Base-by-base conservation (phyloP, 306 rosid species). In the Quercus dentata region DNA sequence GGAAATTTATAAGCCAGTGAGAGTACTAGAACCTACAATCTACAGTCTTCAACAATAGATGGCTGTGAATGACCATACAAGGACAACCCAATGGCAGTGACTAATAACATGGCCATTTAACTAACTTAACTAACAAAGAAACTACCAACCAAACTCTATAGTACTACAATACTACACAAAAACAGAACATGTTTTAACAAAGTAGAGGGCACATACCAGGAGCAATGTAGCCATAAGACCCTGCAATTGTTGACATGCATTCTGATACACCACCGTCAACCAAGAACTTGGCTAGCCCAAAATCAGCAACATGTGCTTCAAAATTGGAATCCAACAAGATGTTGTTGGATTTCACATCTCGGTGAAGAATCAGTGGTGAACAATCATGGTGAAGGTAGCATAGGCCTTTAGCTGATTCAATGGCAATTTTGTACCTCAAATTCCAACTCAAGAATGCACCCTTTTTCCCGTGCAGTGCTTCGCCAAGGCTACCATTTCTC, bases 341-440 rank as follows among this genome's bases (percentile, higher is more conserved):
- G 84, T 94, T 94, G 88, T 94, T 94, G 1, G 98, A 91, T 79
- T 94, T 94, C 23, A 94, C 96, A 58, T 94, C 98, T 5, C 98
- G 76, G 65, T 94, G 98, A 28, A 94, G 84, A 23, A 94, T 94
- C 83, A 92, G 75, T 0, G 98, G 98, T 0, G 97, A 89, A 28
- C 98, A 91, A 71, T 94, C 98, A 58, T 94, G 98, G 88, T 94
- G 98, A 55, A 94, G 94, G 51, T 94, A 94, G 83, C 97, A 91
- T 3, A 94, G 85, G 3, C 98, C 98, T 81, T 83, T 89, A 13
- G 98, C 95, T 0, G 97, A 90, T 62, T 94, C 97, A 79, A 88
- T 89, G 9, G 96, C 90, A 9, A 91, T 89, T 56, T 88, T 89
- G 89, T 90, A 94, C 79, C 98, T 86, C 88, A 87, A 78, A 65